A percentile compares a stretch with the other conserved stretches of the same genome.
Evolutionary conservation across 805 yeast genomes (phyloP).

Genomic region (Candida sanyiensis): DNA sequence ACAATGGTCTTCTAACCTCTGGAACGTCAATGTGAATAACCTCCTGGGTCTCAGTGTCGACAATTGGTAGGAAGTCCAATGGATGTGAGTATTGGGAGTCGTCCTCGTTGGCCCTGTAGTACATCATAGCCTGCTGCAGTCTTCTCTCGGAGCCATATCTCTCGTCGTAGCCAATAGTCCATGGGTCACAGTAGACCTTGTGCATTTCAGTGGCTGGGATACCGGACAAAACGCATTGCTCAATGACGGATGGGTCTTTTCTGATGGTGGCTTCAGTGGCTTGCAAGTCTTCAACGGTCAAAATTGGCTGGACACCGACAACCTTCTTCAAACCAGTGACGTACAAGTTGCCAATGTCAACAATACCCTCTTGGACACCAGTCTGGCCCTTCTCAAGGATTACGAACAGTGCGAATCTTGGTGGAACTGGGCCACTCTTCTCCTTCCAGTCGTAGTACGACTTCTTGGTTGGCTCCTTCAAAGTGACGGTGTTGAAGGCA

Average conservation of each 20-base stretch:
- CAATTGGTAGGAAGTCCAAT: constrained; percentile 76
- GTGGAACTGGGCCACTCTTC: constrained; percentile 53
- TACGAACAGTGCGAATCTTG: constrained; percentile 63
- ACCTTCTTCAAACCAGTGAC: constrained; percentile 43
- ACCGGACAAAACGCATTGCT: constrained; percentile 67
- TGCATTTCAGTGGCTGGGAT: constrained; percentile 45
- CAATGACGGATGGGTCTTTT: constrained; percentile 63
- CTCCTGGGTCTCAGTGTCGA: constrained; percentile 64
- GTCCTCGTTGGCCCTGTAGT: constrained; percentile 69
- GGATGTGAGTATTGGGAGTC: constrained; percentile 68
- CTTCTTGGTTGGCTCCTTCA: constrained; percentile 65
- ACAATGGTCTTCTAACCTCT: constrained; percentile 63
- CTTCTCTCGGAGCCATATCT: constrained; percentile 74
- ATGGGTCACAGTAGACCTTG: constrained; percentile 59
- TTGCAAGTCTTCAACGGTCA: constrained; percentile 63
- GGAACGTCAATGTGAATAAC: constrained; percentile 76
- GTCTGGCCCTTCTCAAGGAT: constrained; percentile 50
- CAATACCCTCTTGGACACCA: constrained; percentile 69
- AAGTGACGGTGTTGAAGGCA: constrained; percentile 61
- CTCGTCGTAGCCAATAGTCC: constrained; percentile 69
- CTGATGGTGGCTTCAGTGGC: constrained; percentile 60
- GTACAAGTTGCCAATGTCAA: constrained; percentile 45
- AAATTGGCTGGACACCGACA: constrained; percentile 67
- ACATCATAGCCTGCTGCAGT: constrained; percentile 76
- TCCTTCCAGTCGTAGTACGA: constrained; percentile 64